Evolutionary conservation across 352 stramenopile genomes (phyloP), one percentile per base, ranked within the genome.

Genomic region (Sclerospora graminicola): DNA sequence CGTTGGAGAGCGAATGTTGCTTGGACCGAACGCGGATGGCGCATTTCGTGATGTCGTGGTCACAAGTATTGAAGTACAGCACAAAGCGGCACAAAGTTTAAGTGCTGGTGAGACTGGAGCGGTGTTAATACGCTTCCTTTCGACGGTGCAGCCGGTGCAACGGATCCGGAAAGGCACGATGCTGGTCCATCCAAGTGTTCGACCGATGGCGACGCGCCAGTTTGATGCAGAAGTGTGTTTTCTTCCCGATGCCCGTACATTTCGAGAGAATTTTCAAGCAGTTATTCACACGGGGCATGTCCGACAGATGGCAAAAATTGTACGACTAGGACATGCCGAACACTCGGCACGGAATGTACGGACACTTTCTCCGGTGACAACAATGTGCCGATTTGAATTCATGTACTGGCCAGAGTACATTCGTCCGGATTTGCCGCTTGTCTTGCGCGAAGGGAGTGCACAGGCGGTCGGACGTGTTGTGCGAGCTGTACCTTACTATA

Each of bases 401-500:
- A 83, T 91, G 65, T 86, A 91, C 64, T 87, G 74, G 66, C 73
- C 79, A 0, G 79, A 91, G 60, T 88, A 88, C 48, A 71, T 91
- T 45, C 79, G 73, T 20, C 76, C 76, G 0, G 71, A 91, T 34
- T 44, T 85, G 30, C 79, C 79, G 38, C 53, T 91, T n/a, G 74
- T 91, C 4, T 47, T 91, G 15, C 66, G 72, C 5, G 79, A 86
- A 48, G 65, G 59, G 29, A 66, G 51, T 9, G 76, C 77, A 4
- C 78, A 88, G 45, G 79, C 71, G 0, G 79, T 86, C 3, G 79
- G 79, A 7, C 69, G 71, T 9, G 70, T 91, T 1, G 63, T 91
- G 19, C 62, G 75, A 14, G 52, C 71, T 14, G 63, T 87, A 15
- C 70, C 82, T 41, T 54, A 59, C 51, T 41, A 41, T 11, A 31